A percentile compares a stretch with the other conserved stretches of the same genome.
Evolutionary conservation across 2,329 filamentous ascomycete genomes (phyloP).

Genomic region (Alternaria metachromatica): DNA sequence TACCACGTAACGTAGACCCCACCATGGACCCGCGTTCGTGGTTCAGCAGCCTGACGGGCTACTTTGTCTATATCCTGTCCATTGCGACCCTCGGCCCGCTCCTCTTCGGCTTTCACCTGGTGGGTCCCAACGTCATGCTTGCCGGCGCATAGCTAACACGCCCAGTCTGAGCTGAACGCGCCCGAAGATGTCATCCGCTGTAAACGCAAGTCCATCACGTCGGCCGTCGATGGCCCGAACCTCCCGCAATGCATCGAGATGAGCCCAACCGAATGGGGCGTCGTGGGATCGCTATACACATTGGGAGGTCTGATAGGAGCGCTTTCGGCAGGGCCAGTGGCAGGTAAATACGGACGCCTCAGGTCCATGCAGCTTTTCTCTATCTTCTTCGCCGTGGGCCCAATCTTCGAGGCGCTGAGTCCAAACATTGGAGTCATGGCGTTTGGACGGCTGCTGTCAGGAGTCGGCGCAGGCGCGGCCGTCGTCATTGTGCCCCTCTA

Average conservation of each 20-base stretch:
- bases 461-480: conserved; percentile 83
- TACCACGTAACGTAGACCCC: conserved; percentile 17
- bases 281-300: conserved; percentile 89
- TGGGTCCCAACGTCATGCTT: conserved; percentile 50
- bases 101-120: conserved; percentile 93
- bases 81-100: conserved; percentile 85
- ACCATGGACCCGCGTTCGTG: conserved; percentile 49
- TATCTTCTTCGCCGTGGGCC: conserved; percentile 76
- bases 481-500: conserved; percentile 95
- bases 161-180: conserved; percentile 89
- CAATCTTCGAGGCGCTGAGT: conserved; percentile 76
- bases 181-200: conserved; percentile 94
- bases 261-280: conserved; percentile 79
- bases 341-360: conserved; percentile 77
- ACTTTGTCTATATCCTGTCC: conserved; percentile 77
- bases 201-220: conserved; percentile 64
- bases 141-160: conserved; percentile 23
- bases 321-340: conserved; percentile 77
- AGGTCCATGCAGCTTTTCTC: conserved; percentile 79
- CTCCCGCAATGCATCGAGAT: conserved; percentile 86
- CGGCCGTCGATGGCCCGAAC: conserved; percentile 43
- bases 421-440: conserved; percentile 71
- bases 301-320: conserved; percentile 87
- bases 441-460: conserved; percentile 78
- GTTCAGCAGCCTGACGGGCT: conserved; percentile 68